These are phyloP conservation scores for Euphorbia corollata DNA, from an alignment of 441 rosid genomes.

Conservation along the genomic window DNA sequence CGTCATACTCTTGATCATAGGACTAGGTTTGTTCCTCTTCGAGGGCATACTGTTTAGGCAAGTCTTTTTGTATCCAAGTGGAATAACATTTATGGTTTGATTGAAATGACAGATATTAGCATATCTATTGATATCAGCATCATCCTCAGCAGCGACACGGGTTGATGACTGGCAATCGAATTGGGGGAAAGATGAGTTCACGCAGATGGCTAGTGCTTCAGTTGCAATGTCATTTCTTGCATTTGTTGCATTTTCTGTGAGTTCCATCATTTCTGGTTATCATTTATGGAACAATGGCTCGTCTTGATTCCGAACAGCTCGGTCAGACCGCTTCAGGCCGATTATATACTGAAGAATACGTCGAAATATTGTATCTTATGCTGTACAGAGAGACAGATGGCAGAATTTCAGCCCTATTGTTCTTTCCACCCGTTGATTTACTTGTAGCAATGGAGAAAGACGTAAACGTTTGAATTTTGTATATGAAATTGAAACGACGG, in stretches of 20 bases:
- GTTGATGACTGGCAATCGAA: conserved; percentile 92
- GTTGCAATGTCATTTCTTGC: conserved; percentile 72
- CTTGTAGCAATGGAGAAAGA: conserved; percentile 3
- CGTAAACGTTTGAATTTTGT: conserved; percentile 13
- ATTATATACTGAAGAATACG: not conserved
- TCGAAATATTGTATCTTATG: conserved; percentile 1
- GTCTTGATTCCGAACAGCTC: conserved; percentile 19
- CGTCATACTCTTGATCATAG: not conserved
- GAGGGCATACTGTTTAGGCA: too few relatives aligned
- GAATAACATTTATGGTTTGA: not conserved
- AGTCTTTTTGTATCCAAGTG: not conserved
- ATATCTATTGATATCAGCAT: conserved; percentile 77
- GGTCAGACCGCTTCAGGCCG: too few relatives aligned
- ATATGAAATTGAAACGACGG: conserved; percentile 12
- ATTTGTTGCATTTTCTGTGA: conserved; percentile 60
- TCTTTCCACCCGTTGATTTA: not conserved
- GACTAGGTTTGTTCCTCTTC: not conserved
- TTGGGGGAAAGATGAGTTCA: conserved; percentile 95
- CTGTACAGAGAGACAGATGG: conserved; percentile 18
- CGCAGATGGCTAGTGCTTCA: conserved; percentile 82
- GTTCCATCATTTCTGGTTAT: conserved; percentile 73
- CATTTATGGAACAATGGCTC: conserved; percentile 39
- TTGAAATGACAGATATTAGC: conserved; percentile 53
- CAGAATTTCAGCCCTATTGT: not conserved
- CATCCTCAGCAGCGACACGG: conserved; percentile 84